Evolutionary conservation across 257 asterid species (phyloP), one percentile per base, ranked within the genome.

Genomic region (Gardenia jasminoides): DNA sequence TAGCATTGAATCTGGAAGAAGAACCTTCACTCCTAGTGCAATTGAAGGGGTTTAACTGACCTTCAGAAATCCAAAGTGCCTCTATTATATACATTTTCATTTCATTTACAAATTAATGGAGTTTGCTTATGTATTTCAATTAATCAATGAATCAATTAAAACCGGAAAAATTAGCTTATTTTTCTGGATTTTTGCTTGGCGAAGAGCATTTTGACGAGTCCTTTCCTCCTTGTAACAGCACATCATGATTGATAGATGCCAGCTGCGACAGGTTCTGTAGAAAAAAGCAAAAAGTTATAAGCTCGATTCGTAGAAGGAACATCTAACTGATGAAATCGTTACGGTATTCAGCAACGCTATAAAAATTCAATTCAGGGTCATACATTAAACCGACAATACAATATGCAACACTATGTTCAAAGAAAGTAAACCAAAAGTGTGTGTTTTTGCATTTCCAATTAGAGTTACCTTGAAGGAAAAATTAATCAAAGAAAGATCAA

Each of bases 201-300:
- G 97, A 91, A 3, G 93, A 85, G 52, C 89, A 74, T 83, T 89
- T 93, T 13, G 96, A 85, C 41, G 89, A 65, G 66, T 88, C 91
- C 78, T 88, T 90, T 77, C 89, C 96, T 81, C 89, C 94, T 79
- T 90, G 98, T 75, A 91, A 77, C 70, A 93, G 92, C 88, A 93
- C 95, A 67, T 91, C 98, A 76, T 90, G 98, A 78, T 94, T 94
- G 82, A 94, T 91, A 30, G 97, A 88, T 4, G 99, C 99, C 68
- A 94, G 85, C 88, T 93, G 99, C 8, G 99, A 94, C 85, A 90
- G 79, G 84, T 93, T 94, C 99, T 94, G 99, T 84, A 47, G 41
- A 64, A 19, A 36, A 17, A 9, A 22, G 1, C 10, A 6, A 26
- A 26, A 10, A 31, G 11, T 46, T 64, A n/a, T 13, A 64, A 1